These are phyloP conservation scores for Eucalyptus decipiens DNA, from an alignment of 345 rosid species.

Conservation along the genomic window DNA sequence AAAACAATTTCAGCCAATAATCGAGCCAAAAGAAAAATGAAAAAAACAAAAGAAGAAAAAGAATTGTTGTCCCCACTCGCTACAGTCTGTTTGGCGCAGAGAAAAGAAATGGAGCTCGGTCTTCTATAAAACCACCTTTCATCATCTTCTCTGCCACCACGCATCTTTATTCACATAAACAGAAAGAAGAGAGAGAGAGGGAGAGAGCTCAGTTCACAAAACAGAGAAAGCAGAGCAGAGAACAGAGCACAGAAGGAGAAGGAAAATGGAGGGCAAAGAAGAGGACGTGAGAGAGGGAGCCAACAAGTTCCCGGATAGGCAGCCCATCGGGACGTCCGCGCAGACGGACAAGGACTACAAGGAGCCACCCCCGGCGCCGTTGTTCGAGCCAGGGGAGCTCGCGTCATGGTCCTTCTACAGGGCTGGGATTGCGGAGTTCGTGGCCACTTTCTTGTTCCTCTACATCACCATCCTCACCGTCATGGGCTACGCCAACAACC, in stretches of 20 bases:
- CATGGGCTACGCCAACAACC: constrained; percentile 42
- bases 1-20: not conserved
- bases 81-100: not conserved
- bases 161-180: not conserved
- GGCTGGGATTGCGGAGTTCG: constrained; percentile 60
- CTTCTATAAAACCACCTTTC: not conserved
- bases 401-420: constrained; percentile 66
- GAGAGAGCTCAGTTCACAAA: not conserved
- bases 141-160: not conserved
- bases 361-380: constrained; percentile 48
- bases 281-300: constrained; percentile 65
- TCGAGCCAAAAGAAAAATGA: not conserved
- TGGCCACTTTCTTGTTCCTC: constrained; percentile 60
- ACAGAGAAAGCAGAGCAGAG: not conserved
- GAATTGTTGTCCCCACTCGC: not conserved
- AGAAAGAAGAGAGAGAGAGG: not conserved
- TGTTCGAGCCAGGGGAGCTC: constrained; percentile 59
- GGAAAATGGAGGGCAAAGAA: constrained; percentile 51
- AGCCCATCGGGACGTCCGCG: constrained; percentile 57
- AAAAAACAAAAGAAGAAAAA: not conserved
- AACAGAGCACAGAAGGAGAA: not conserved
- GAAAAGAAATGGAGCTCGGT: not conserved
- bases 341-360: constrained; percentile 44
- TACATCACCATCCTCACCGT: constrained; percentile 57
- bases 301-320: constrained; percentile 58